Evolutionary conservation across 352 stramenopile genomes (phyloP), one percentile per base, ranked within the genome.

Genomic region (Pythium phragmiticola): DNA sequence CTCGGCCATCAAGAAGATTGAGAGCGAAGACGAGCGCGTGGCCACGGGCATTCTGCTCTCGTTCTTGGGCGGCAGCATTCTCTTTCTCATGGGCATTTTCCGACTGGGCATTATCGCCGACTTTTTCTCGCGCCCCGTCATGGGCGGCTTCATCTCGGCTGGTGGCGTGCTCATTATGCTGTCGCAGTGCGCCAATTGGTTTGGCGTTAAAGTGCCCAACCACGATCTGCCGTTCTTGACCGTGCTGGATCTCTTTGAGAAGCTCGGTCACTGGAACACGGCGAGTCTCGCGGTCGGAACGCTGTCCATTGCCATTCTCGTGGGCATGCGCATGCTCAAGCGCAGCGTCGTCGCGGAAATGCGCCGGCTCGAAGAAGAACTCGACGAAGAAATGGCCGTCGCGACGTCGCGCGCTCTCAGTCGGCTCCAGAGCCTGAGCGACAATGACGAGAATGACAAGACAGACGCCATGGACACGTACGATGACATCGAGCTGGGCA

Each of bases 161-260:
- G 89, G 87, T 2, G 87, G 90, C 26, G 77, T 98, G 57, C 86
- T 97, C 61, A 98, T 98, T 77, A 94, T 90, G 54, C 75, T 94
- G 36, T 96, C 85, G 46, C 90, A 98, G 74, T 71, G 92, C 30
- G 88, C 88, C 41, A 90, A 93, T 57, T 86, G 89, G 68, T 82
- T 97, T 57, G 88, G 89, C 33, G 82, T 96, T 48, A 73, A 76
- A 11, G 70, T 94, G 19, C 56, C 70, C 14, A 78, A 64, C 30
- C 74, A 66, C 30, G 77, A 90, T 41, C 58, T 78, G 39, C 71
- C 90, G 41, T 79, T 92, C 46, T 64, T 89, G 36, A 86, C 82
- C 12, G 63, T 94, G 7, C 30, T 76, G 21, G 74, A 87, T 50
- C 62, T 96, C 7, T 66, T 91, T 26, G 61, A 77, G 52, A 59